Base-by-base conservation (phyloP, 768 basidiomycete species). In the Rubroboletus satanas region DNA sequence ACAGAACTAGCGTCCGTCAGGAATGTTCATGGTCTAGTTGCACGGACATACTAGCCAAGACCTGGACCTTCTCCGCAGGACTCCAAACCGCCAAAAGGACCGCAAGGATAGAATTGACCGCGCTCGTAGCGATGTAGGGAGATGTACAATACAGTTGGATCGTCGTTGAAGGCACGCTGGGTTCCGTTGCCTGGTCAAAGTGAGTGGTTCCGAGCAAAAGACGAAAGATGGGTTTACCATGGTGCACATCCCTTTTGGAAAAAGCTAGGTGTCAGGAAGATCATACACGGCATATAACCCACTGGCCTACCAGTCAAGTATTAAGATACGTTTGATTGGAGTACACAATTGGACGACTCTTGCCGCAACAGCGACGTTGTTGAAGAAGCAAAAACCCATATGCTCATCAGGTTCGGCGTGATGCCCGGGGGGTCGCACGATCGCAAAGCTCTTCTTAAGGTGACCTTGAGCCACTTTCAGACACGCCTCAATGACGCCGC, bases 331-430 rank as follows among this genome's bases (percentile, higher is more conserved):
- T 70, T 87, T 90, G 56, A 92, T 73, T 7, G 79, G 66, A 2
- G 89, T 88, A 51, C 77, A 62, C 58, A 87, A 74, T 67, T 91
- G 87, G 18, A 90, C 84, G 26, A 93, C 89, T 64, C 84, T 83
- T 18, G 92, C 82, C 1, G 95, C 95, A 15, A 99, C 90, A 0
- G 97, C 88, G 33, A 96, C 94, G 66, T 99, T 99, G 71, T 99
- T 99, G 76, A 94, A 97, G 76, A 99, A 97, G 72, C 97, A 98
- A 71, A 99, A 99, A 1, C 97, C 97, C 95, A 98, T 98, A 59
- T 93, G 90, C 67, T 95, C 89, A 60, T 97, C 92, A 5, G 97
- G 97, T 68, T 99, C 97, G 7, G 97, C 95, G 66, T 99, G 97
- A 68, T 99, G 97, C 0, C 97, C 97, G 0, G 97, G 97, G 12